Base-by-base conservation (phyloP, 768 basidiomycete species). In the Mycena kentingensis region DNA sequence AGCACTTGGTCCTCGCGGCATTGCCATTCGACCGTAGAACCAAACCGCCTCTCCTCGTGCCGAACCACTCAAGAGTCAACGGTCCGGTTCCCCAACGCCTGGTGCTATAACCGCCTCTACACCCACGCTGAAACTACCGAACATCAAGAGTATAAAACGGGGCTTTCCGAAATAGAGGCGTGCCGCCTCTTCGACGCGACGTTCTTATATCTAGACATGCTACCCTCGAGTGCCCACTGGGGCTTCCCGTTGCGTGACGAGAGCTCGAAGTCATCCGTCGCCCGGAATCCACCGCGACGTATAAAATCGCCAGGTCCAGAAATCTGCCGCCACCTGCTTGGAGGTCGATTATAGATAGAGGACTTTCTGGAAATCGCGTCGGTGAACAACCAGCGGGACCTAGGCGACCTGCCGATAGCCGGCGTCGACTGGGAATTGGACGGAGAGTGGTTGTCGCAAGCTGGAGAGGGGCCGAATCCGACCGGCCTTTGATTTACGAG, bases 181-280 rank as follows among this genome's bases (percentile, higher is more conserved):
- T 54, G 10, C n/a, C 52, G 46, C 13, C 8, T 34, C 19, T 25
- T 54, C 13, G 52, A 54, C 28, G 24, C 8, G 11, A 34, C 46
- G 22, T 54, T 42, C 31, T 3, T 2, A 13, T 21, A 53, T 31
- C 26, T 52, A 3, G 29, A 19, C 34, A 37, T 37, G 11, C 29
- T 52, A 18, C 45, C 51, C n/a, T 46, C 6, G 13, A 26, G 3
- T 38, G 21, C 24, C 52, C 52, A 4, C 52, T 36, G 18, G 13
- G 13, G 19, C 19, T 26, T 19, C 41, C 22, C 8, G 41, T 24
- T 24, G 5, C 19, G 7, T 24, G 41, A 42, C 12, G 41, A 5
- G 29, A 29, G 34, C 12, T 18, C 22, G 49, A 29, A 15, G 4
- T 36, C 3, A 25, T 13, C 4, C 27, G n/a, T n/a, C n/a, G 32